Evolutionary conservation across 2,329 filamentous ascomycete genomes (phyloP), one percentile per base, ranked within the genome.

Genomic region (Xylogone sp.): DNA sequence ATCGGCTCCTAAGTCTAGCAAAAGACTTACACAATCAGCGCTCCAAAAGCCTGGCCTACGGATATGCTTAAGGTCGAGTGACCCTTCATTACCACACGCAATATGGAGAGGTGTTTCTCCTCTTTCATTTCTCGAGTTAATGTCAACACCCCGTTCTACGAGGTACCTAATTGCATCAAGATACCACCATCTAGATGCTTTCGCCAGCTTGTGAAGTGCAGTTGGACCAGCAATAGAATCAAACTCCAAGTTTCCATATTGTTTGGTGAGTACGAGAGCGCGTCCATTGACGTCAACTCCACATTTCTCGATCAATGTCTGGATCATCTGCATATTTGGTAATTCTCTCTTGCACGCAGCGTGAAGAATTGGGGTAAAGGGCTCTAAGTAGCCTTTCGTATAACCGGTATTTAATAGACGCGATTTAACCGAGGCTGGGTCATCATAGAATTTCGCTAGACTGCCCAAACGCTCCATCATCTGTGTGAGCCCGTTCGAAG

Each of bases 311-410:
- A 73, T 64, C 7, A 74, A 51, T 2, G 69, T 43, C 10, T 63
- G 62, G 1, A 71, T 56, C 3, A 70, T 59, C 4, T 63, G 59
- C 52, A 72, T 64, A 34, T 71, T 71, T 7, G 69, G 69, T 12
- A 67, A 50, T 2, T 61, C 49, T 21, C 64, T 56, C n/a, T 46
- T 22, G 44, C 66, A 64, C 20, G 68, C 68, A 2, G 54, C 49
- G 10, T 64, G 34, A 1, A 69, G 51, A 16, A 67, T 56, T 0
- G 60, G 59, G 4, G 19, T 21, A 42, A 48, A 34, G 21, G 21
- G 20, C n/a, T 24, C 45, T 31, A 42, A 42, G 31, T 22, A 20
- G 53, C 48, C 12, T 58, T 44, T 2, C 19, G 18, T 29, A 20
- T 46, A 27, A 18, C 24, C 10, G 18, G 45, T n/a, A 20, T 46